Evolutionary conservation across 2,329 filamentous ascomycete species (phyloP), one percentile per base, ranked within the genome.

Genomic region (Claviceps humidiphila): DNA sequence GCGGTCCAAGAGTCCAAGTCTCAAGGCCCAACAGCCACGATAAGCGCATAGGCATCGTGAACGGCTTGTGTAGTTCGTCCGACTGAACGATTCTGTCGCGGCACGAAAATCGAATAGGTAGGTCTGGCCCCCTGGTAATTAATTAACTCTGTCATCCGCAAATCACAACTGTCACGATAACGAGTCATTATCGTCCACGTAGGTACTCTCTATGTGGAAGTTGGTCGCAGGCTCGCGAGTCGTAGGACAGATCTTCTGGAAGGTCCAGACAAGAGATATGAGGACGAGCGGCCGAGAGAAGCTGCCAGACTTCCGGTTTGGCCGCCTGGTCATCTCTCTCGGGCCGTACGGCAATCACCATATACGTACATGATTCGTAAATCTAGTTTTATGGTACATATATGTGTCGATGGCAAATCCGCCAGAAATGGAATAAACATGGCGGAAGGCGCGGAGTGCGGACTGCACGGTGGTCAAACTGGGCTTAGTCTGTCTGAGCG

Each of bases 401-500:
- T 14, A 59, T 63, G 45, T 46, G 59, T 47, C 40, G 57, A 57
- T 55, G 63, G 13, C 17, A 56, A 9, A 49, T 55, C 50, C n/a
- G 54, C 54, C 38, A 55, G 46, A 47, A 62, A 24, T n/a, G 55
- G 59, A 13, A 57, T 58, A 26, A 52, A 49, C 42, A 59, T 48
- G 47, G 51, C 57, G 49, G 53, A 56, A 26, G 57, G 42, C 55
- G 56, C 22, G 64, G 60, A 24, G 55, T 56, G 39, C 55, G 53
- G 37, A 57, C 47, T 51, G 54, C 5, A 58, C 55, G 22, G 22
- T 22, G 14, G 66, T 68, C 4, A 61, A 62, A 46, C 66, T 71
- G 26, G 56, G 8, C 57, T 16, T 60, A 56, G 22, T 61, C 58
- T 22, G 60, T 1, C 71, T 73, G 45, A 76, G 74, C 1, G 75